Evolutionary conservation across 139 green algal species (phyloP), one percentile per base, ranked within the genome.

Genomic region (Edaphochlamys debaryana): DNA sequence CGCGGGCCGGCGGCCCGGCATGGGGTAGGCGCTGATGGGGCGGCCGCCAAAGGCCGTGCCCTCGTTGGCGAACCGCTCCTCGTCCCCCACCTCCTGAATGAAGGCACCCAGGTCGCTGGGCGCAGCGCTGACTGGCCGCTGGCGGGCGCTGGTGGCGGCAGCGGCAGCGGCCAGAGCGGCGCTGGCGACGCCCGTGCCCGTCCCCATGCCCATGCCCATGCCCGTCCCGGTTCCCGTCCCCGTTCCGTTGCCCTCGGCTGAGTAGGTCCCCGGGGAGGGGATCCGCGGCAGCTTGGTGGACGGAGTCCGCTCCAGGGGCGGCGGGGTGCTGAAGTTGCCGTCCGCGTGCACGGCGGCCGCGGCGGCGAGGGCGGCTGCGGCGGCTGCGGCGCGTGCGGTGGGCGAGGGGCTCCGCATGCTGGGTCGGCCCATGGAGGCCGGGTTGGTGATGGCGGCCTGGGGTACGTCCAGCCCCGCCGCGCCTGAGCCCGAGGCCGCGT

Each of bases 1-100:
- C 56, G 19, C 56, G 2, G 56, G 56, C 56, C 25, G 56, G 25
- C 23, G 23, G 56, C 56, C 56, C 30, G 25, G 63, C 32, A 42
- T 29, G 4, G 76, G 76, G 32, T 82, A 73, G 15, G 82, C 82
- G 30, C 62, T 78, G 23, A 79, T 38, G 30, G 82, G 82, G 42
- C 82, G 63, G 72, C 64, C 70, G 34, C 15, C 34, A 27, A 64
- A 19, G 17, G 56, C 70, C 0, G 34, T 69, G 27, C 40, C 45
- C 42, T 84, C 78, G 27, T 84, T 84, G 19, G 37, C 73, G 34
- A 78, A 82, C 52, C 66, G 62, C 50, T 87, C 82, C 3, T 87
- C 82, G 9, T 81, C 82, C 0, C 19, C 56, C 0, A 87, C 66
- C 2, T 87, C 82, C 64, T 68, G 66, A 20, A 87, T 87, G 66